phyloP scores from a whole-genome alignment of 169 alveolate genomes.

The Eimeria praecox region DNA sequence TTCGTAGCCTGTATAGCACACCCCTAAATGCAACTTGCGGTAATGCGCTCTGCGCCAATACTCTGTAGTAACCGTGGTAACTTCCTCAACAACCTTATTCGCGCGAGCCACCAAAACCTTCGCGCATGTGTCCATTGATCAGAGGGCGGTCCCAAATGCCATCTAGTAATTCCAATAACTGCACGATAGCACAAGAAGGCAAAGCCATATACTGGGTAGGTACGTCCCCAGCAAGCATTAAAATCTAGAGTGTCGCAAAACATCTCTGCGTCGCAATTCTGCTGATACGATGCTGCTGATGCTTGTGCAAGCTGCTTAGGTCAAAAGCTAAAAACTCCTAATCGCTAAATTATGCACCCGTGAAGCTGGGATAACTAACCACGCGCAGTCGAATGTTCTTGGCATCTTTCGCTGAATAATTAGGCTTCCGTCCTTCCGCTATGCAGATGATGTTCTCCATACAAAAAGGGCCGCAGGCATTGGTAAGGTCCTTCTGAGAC shows the following conservation, averaged over 20 bases:
- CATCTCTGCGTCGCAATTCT: neutral
- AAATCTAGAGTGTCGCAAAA: neutral
- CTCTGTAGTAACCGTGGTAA: neutral
- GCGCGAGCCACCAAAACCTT: neutral
- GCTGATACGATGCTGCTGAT: neutral
- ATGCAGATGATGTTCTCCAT: constrained; percentile 58
- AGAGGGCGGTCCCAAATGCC: constrained; percentile 37
- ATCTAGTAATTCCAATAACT: neutral
- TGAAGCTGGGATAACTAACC: neutral
- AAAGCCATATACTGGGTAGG: neutral
- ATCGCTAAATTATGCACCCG: neutral
- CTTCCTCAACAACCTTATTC: neutral
- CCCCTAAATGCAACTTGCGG: neutral
- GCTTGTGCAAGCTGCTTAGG: neutral
- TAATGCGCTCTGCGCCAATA: neutral
- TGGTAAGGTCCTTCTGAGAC: neutral
- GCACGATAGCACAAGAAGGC: neutral
- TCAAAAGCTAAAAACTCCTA: neutral
- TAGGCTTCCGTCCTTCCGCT: constrained; percentile 23
- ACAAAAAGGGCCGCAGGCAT: constrained; percentile 26
- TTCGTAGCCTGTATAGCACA: neutral
- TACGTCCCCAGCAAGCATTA: neutral
- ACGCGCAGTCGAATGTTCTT: neutral
- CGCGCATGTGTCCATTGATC: neutral
- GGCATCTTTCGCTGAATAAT: constrained; percentile 1